Percentiles rank a stretch among this genome's conserved stretches.
These are phyloP conservation scores for Begonia masoniana DNA, from an alignment of 306 rosid species.

Conservation along the genomic window DNA sequence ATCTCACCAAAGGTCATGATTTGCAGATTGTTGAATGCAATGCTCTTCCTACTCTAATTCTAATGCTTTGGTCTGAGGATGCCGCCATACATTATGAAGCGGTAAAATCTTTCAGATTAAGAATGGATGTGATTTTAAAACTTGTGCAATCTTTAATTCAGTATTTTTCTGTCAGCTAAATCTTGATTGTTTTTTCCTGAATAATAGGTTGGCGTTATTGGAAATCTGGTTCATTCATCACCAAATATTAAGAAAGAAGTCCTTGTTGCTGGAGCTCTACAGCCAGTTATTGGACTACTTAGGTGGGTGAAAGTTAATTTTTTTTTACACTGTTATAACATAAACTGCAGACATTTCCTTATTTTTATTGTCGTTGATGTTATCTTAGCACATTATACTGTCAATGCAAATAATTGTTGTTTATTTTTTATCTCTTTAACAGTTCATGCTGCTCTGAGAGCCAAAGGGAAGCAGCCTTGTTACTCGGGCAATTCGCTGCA, in stretches of 20 bases:
- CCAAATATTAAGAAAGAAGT: constrained; percentile 95
- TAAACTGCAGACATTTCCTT: too few species aligned
- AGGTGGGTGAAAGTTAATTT: constrained; percentile 27
- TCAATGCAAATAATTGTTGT: constrained; percentile 3
- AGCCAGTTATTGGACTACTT: constrained; percentile 94
- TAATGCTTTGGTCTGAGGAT: constrained; percentile 93
- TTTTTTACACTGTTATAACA: too few species aligned
- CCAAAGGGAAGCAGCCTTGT: constrained; percentile 96
- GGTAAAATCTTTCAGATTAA: constrained; percentile 26
- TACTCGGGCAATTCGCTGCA: constrained; percentile 97
- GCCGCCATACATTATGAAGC: constrained; percentile 98
- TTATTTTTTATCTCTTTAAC: constrained; percentile 13
- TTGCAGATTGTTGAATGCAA: constrained; percentile 95
- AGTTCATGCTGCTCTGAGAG: constrained; percentile 97
- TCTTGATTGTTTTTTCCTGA: constrained; percentile 17
- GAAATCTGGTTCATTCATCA: constrained; percentile 94
- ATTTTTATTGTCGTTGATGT: too few species aligned
- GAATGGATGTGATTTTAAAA: too few species aligned
- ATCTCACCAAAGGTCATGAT: constrained; percentile 9
- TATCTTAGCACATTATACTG: constrained; percentile 2
- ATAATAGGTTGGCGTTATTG: constrained; percentile 92
- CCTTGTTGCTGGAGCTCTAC: constrained; percentile 90
- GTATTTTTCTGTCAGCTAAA: too few species aligned
- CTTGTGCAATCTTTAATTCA: too few species aligned
- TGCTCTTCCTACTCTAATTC: constrained; percentile 96